These are phyloP conservation scores for Suillus brevipes DNA, from an alignment of 768 basidiomycete genomes.

Conservation along the genomic window DNA sequence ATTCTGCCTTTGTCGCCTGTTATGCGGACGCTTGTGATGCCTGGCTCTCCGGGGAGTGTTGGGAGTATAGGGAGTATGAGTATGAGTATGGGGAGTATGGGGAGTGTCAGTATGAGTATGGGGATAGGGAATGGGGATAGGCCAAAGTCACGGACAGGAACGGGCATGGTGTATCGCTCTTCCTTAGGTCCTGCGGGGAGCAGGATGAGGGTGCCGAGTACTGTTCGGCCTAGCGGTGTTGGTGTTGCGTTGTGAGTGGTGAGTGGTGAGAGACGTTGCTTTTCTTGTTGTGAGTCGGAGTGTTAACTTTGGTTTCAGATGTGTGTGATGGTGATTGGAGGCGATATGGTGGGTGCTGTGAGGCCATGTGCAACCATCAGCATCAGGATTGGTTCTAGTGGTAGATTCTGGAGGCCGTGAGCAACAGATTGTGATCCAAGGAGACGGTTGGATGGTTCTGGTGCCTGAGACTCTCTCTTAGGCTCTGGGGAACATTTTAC, in stretches of 20 bases:
- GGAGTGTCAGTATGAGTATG: background rate
- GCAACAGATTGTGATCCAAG: background rate
- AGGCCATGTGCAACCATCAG: slow-evolving; percentile 1
- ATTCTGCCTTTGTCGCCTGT: slow-evolving; percentile 18
- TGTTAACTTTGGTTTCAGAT: background rate
- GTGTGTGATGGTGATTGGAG: background rate
- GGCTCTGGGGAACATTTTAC: background rate
- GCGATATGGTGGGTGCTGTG: background rate
- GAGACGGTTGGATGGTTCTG: background rate
- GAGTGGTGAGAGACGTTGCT: background rate
- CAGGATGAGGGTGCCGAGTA: slow-evolving; percentile 38
- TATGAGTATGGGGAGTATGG: background rate
- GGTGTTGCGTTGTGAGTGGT: slow-evolving; percentile 5
- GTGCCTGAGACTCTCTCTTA: background rate
- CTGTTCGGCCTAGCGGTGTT: slow-evolving; percentile 1
- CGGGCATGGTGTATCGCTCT: slow-evolving; percentile 64
- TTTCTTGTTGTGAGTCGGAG: background rate
- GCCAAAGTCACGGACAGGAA: slow-evolving; percentile 61
- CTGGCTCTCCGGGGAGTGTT: slow-evolving; percentile 3
- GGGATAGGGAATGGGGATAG: slow-evolving; percentile 20
- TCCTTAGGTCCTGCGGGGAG: slow-evolving; percentile 28
- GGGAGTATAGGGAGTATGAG: background rate
- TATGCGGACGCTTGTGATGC: slow-evolving; percentile 15
- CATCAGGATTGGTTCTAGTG: background rate
- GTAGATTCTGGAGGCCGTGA: background rate